Evolutionary conservation across 306 rosid genomes (phyloP).

Genomic region (Hippophae gyantsensis): DNA sequence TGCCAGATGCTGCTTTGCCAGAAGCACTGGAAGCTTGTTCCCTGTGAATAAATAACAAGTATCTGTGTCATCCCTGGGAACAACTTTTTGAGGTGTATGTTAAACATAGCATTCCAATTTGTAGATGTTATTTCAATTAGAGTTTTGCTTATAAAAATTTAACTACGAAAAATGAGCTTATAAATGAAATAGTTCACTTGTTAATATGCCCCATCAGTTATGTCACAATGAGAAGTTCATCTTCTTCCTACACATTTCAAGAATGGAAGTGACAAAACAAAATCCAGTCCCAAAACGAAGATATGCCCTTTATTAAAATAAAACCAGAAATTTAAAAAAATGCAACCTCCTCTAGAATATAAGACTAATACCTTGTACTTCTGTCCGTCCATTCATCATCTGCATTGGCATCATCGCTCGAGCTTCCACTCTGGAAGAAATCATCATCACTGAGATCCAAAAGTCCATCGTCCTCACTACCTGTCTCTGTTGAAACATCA

Average conservation of each 20-base stretch:
- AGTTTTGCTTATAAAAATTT: too few species aligned
- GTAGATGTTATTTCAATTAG: too few species aligned
- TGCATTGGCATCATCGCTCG: constrained; percentile 93
- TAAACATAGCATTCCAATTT: too few species aligned
- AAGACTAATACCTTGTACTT: constrained; percentile 58
- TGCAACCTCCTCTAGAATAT: constrained; percentile 10
- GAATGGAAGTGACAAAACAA: constrained; percentile 1
- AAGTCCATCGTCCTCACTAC: constrained; percentile 95
- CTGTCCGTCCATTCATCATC: constrained; percentile 99
- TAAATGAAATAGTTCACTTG: too few species aligned
- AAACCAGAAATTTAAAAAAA: not conserved
- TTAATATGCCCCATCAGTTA: not conserved
- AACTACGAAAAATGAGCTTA: too few species aligned
- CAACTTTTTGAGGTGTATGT: too few species aligned
- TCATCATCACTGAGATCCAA: constrained; percentile 96
- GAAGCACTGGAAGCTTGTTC: constrained; percentile 98
- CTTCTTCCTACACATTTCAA: not conserved
- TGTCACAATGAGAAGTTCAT: not conserved
- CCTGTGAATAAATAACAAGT: constrained; percentile 34
- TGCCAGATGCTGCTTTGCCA: constrained; percentile 92
- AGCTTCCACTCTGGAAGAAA: constrained; percentile 76
- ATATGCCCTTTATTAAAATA: not conserved
- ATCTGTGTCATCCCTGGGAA: too few species aligned
- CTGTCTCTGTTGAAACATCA: constrained; percentile 54
- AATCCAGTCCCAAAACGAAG: constrained; percentile 1